Base-by-base conservation (phyloP, 768 basidiomycete genomes). In the Russula sp. region DNA sequence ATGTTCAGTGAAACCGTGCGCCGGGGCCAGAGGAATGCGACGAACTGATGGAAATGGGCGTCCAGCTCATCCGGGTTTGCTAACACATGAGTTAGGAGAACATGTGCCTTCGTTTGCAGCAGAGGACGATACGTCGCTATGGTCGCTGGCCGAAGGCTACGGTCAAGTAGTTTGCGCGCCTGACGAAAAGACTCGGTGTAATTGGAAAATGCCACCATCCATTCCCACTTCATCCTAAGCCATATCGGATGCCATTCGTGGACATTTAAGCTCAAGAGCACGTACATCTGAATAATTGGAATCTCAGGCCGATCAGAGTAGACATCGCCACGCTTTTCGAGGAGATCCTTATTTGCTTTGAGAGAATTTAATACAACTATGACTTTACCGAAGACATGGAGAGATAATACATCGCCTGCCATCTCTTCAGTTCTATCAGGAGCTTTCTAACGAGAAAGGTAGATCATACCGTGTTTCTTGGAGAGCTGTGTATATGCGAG, bases 271-370 rank as follows among this genome's bases (percentile, higher is more conserved):
- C 0, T 8, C 9, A 13, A 30, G 18, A 28, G 10, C 30, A 49
- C 46, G 2, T 38, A 63, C 65, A 66, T 63, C 16, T 66, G 52
- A 13, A 10, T 13, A 16, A 64, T 22, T 0, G 62, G 42, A 11
- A 59, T n/a, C 18, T 7, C 30, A 26, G 62, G 52, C 0, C 66
- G 57, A 42, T 57, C 62, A 14, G 57, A 64, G 22, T 51, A 67
- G 5, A 55, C 81, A 20, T 78, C 69, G 58, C 83, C 79, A 56
- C 82, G 77, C 69, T 78, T 83, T 48, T 84, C 83, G 30, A 86
- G 74, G 26, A 86, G 72, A 59, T 80, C 82, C 11, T 76, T 75
- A 38, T 78, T 76, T 8, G 76, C 78, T 63, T 79, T 75, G 65
- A 74, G 61, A 58, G 78, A 78, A 70, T 80, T 83, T 42, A 86